Conservation (phyloP, 192 early-diverging fungal species). For the Dissophora globulifera region DNA sequence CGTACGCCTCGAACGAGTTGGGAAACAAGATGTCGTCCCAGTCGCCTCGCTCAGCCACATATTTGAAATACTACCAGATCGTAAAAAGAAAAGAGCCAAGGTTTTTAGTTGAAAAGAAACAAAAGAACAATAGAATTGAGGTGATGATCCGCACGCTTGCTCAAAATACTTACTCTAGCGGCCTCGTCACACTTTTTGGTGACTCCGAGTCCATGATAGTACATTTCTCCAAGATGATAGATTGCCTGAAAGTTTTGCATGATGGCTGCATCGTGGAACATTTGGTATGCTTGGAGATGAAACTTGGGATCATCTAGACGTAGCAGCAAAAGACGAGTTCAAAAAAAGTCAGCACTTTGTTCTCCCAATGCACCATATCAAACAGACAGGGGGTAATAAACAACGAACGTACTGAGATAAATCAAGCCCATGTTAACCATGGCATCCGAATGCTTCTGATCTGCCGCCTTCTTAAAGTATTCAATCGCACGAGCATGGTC, state of each 20-base stretch:
- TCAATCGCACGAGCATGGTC: slow-evolving; percentile 68
- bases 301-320: slow-evolving; percentile 41
- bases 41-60: slow-evolving; percentile 84
- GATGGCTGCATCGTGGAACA: slow-evolving; percentile 68
- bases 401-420: slow-evolving; percentile 29
- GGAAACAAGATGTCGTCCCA: slow-evolving; percentile 81
- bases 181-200: slow-evolving; percentile 72
- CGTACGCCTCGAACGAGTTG: slow-evolving; percentile 65
- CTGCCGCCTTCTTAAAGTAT: slow-evolving; percentile 77
- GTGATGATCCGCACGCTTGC: too few species aligned
- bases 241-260: slow-evolving; percentile 79
- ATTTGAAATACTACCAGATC: slow-evolving; percentile 73
- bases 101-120: too few species aligned
- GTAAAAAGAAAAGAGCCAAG: slow-evolving; percentile 2
- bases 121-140: neutral
- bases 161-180: slow-evolving; percentile 61
- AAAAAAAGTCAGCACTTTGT: neutral
- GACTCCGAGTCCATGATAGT: slow-evolving; percentile 61
- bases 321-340: neutral
- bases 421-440: slow-evolving; percentile 74
- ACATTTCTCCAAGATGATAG: slow-evolving; percentile 83
- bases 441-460: slow-evolving; percentile 77
- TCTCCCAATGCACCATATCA: slow-evolving; percentile 37
- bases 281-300: slow-evolving; percentile 56
- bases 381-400: neutral